phyloP scores from a whole-genome alignment of 140 eudicot species.

The Stevia rebaudiana region DNA sequence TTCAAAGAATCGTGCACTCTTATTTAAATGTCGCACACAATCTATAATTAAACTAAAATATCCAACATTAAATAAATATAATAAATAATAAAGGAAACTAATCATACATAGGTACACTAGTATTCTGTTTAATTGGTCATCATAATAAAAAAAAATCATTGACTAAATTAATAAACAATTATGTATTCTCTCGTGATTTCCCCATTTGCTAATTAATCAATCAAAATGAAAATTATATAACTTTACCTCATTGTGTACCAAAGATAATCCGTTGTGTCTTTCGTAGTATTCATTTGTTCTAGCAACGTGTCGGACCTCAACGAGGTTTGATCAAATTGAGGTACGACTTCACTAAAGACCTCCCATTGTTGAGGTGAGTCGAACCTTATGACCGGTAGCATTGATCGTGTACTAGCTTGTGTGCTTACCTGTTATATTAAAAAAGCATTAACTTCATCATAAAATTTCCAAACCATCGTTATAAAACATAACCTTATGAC shows the following conservation, averaged over 20 bases:
- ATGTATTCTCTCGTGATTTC: too few species aligned
- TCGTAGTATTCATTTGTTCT: conserved; percentile 69
- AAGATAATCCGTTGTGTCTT: conserved; percentile 77
- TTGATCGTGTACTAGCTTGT: conserved; percentile 44
- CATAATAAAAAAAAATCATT: too few species aligned
- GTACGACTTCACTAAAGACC: conserved; percentile 41
- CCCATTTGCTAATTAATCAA: too few species aligned
- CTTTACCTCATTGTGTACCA: conserved; percentile 82
- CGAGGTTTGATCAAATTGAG: conserved; percentile 38
- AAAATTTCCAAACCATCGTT: not conserved
- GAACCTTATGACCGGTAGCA: conserved; percentile 38
- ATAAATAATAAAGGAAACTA: too few species aligned
- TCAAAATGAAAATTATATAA: too few species aligned
- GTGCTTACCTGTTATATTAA: conserved; percentile 44
- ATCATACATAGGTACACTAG: too few species aligned
- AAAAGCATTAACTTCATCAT: not conserved
- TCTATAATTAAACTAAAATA: too few species aligned
- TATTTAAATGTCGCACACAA: too few species aligned
- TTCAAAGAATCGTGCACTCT: too few species aligned
- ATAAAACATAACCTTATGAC: not conserved
- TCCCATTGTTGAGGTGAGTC: conserved; percentile 48
- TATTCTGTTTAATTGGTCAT: too few species aligned
- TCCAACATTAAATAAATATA: too few species aligned
- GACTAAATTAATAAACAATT: too few species aligned
- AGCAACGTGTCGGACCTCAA: conserved; percentile 40